Percentiles rank a stretch among this genome's conserved stretches.
Evolutionary conservation across 768 basidiomycete species (phyloP).

Genomic region (Butyriboletus loyo): DNA sequence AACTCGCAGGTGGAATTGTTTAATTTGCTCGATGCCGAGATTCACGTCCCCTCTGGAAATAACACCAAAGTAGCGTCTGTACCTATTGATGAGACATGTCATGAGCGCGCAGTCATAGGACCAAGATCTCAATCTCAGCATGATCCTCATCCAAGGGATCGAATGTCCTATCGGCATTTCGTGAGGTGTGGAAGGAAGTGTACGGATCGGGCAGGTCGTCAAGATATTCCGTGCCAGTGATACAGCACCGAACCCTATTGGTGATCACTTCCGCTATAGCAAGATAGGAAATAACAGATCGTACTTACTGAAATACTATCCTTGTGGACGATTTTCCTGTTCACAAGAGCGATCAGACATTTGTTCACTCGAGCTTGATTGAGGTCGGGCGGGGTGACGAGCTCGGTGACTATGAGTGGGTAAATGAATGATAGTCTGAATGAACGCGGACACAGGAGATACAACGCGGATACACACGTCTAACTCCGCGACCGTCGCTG

Average conservation of each 20-base stretch:
- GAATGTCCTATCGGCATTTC: neutral
- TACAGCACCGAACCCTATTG: constrained; percentile 63
- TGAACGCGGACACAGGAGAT: constrained; percentile 41
- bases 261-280: neutral
- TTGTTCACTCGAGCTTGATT: constrained; percentile 92
- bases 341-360: constrained; percentile 87
- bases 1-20: neutral
- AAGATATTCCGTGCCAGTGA: constrained; percentile 60
- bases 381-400: constrained; percentile 76
- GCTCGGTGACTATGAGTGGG: constrained; percentile 58
- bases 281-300: neutral
- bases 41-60: neutral
- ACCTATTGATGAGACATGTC: neutral
- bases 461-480: constrained; percentile 44
- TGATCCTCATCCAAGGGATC: neutral
- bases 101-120: neutral
- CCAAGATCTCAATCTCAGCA: neutral
- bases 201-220: neutral
- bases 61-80: neutral
- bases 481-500: constrained; percentile 55
- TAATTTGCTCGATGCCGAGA: neutral
- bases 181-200: neutral
- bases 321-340: constrained; percentile 80
- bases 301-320: constrained; percentile 57
- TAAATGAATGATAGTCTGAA: neutral